Conservation (phyloP, 768 basidiomycete genomes). For the Amyloporia xantha region DNA sequence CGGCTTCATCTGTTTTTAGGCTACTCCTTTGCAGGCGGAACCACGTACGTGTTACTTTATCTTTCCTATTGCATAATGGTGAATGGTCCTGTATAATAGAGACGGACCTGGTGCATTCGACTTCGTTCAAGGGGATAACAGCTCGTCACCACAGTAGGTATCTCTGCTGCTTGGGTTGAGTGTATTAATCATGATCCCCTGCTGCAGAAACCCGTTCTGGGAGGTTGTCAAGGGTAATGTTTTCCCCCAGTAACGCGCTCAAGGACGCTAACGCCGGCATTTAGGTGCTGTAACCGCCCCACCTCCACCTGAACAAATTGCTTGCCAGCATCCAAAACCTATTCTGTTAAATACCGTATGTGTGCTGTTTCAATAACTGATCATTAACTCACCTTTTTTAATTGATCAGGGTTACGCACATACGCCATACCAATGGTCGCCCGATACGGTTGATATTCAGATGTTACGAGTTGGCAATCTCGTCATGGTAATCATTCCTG, state of each 20-base stretch:
- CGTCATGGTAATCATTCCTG: conserved; percentile 69
- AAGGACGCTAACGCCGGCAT: neutral
- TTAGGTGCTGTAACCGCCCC: conserved; percentile 57
- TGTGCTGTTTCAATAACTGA: too few relatives aligned
- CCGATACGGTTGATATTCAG: conserved; percentile 67
- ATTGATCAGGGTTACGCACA: conserved; percentile 53
- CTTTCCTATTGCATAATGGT: too few relatives aligned
- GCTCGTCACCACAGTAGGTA: conserved; percentile 48
- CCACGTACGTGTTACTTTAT: conserved; percentile 44
- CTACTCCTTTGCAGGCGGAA: conserved; percentile 73
- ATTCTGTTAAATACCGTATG: conserved; percentile 68
- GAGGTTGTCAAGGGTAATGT: conserved; percentile 59
- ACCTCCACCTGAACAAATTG: conserved; percentile 53
- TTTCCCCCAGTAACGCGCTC: neutral
- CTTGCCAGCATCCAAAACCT: conserved; percentile 74
- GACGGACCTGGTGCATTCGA: conserved; percentile 79
- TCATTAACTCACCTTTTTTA: too few relatives aligned
- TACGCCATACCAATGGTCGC: conserved; percentile 68
- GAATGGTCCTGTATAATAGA: too few relatives aligned
- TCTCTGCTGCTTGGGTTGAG: too few relatives aligned
- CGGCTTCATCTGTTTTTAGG: conserved; percentile 33
- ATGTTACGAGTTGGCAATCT: conserved; percentile 73
- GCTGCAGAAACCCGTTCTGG: conserved; percentile 74
- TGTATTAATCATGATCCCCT: too few relatives aligned
- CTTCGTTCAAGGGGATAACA: conserved; percentile 70